Percentiles rank a stretch among this genome's conserved stretches.
Evolutionary conservation across 345 rosid species (phyloP).

Genomic region (Laguncularia racemosa): DNA sequence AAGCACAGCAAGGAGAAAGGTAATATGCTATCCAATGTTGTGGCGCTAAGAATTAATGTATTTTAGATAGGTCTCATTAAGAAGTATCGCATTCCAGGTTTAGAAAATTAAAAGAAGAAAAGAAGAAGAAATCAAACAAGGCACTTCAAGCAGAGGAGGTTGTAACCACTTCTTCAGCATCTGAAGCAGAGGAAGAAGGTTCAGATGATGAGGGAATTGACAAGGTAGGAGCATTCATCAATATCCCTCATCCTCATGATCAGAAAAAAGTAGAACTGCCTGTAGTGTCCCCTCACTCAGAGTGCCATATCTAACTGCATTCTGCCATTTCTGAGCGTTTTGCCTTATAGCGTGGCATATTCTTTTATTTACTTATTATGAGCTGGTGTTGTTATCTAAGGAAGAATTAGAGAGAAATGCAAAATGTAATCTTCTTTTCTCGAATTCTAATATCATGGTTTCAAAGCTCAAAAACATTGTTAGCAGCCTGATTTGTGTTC

Average conservation of each 20-base stretch:
- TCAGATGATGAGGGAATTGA: conserved; percentile 37
- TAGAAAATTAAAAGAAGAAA: conserved; percentile 72
- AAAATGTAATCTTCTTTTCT: no score
- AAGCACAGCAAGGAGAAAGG: conserved; percentile 66
- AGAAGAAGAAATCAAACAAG: conserved; percentile 43
- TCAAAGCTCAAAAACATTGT: neutral
- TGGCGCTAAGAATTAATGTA: conserved; percentile 1
- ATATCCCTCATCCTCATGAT: no score
- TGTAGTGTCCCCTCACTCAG: neutral
- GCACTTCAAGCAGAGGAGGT: conserved; percentile 42
- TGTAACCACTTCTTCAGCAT: conserved; percentile 32
- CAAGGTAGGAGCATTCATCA: conserved; percentile 32
- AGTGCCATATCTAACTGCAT: neutral
- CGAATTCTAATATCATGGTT: neutral
- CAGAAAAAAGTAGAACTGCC: neutral
- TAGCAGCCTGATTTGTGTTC: no score
- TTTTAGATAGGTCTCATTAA: conserved; percentile 7
- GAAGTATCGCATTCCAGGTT: conserved; percentile 44
- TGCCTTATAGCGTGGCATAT: no score
- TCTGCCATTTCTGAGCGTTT: no score
- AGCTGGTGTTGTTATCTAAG: no score
- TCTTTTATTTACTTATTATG: no score
- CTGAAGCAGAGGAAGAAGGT: conserved; percentile 65
- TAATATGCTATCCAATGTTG: conserved; percentile 12
- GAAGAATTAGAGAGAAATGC: no score